Base-by-base conservation (phyloP, 345 rosid species). In the Pistacia vera region DNA sequence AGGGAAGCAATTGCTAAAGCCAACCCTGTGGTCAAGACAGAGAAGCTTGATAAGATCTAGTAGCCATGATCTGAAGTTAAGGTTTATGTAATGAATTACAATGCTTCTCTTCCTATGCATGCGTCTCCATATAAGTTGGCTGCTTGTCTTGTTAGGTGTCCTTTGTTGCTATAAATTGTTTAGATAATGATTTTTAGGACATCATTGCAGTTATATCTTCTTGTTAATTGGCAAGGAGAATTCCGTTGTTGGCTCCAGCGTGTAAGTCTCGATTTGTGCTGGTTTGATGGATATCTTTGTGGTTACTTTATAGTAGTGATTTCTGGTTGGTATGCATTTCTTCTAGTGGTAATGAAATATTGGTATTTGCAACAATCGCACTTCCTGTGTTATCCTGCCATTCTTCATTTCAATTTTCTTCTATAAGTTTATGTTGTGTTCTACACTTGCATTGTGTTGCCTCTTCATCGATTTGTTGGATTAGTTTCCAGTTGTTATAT, bases 41-140 rank as follows among this genome's bases (percentile, higher is more conserved):
- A 88, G 55, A 91, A 93, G 87, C 89, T 93, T 2, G 86, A 90
- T 76, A 89, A 89, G 72, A 87, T 89, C 66, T 88, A 80, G 79
- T 46, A 71, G 64, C 54, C 20, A 11, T 41, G 66, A 77, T 33
- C 69, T 30, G 64, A 66, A 51, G 69, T 64, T 70, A 62, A 70
- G 78, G 71, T 68, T 35, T 61, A 76, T 66, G 61, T 77, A 48
- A 69, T 36, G 59, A 75, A 72, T 36, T 57, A 72, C 68, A 72
- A 61, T 49, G 71, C 61, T 66, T 71, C 66, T 52, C 66, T 62
- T 72, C 33, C 14, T 22, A 14, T 33, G n/a, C n/a, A n/a, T n/a
- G n/a, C n/a, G n/a, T n/a, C n/a, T n/a, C n/a, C n/a, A 28, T 38
- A 67, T 76, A 73, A 66, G 82, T 64, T 72, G 82, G 80, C 78